phyloP scores from a whole-genome alignment of 495 filamentous ascomycete genomes.

The Aspergillus panamensis region DNA sequence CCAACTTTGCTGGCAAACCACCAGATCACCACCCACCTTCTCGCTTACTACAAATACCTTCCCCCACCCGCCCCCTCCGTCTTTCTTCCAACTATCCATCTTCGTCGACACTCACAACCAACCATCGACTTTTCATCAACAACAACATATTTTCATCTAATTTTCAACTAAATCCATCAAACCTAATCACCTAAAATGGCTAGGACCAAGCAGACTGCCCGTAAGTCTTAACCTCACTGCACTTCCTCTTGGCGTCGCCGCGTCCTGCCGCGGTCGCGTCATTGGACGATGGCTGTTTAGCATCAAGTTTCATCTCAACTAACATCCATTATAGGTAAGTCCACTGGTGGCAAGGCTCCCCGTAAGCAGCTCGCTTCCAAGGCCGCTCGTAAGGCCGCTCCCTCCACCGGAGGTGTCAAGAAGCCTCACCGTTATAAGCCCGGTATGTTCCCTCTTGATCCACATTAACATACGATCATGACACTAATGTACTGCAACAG shows the following conservation, averaged over 20 bases:
- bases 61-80: slow-evolving; percentile 49
- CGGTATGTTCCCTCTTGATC: slow-evolving; percentile 53
- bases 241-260: slow-evolving; percentile 17
- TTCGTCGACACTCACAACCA: slow-evolving; percentile 23
- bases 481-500: slow-evolving; percentile 43
- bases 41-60: slow-evolving; percentile 49
- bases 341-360: slow-evolving; percentile 98
- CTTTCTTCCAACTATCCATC: slow-evolving; percentile 46
- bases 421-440: slow-evolving; percentile 99
- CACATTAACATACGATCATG: slow-evolving; percentile 1
- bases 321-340: slow-evolving; percentile 62
- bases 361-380: slow-evolving; percentile 96
- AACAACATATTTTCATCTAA: slow-evolving; percentile 49
- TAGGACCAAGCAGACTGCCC: slow-evolving; percentile 99
- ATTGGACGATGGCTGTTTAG: slow-evolving; percentile 23
- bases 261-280: slow-evolving; percentile 29
- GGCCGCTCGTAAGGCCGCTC: slow-evolving; percentile 74
- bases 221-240: slow-evolving; percentile 54
- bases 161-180: slow-evolving; percentile 47
- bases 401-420: slow-evolving; percentile 91
- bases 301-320: slow-evolving; percentile 28
- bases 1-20: slow-evolving; percentile 23
- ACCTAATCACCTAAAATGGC: slow-evolving; percentile 68
- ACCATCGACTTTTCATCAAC: slow-evolving; percentile 40
- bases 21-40: slow-evolving; percentile 43